Base-by-base conservation (phyloP, 495 filamentous ascomycete species). In the Bacidia gigantensis region DNA sequence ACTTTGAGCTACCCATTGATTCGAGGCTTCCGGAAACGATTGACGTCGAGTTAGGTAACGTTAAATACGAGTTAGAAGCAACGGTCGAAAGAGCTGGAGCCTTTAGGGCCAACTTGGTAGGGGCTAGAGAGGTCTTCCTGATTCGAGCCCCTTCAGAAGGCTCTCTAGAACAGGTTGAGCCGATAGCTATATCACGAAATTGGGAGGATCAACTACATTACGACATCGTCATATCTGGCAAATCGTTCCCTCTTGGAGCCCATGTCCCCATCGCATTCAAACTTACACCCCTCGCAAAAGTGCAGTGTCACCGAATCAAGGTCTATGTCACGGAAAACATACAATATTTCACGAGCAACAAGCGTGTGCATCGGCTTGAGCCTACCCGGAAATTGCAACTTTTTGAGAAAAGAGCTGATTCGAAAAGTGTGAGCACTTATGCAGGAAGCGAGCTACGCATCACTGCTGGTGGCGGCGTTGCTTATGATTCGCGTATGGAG, bases 171-270 rank as follows among this genome's bases (percentile, higher is more conserved):
- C 86, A 88, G 65, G 80, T 89, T 23, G 92, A 98, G 62, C 92
- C 92, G 12, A 98, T 98, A 64, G 90, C 90, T 20, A 97, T 98
- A 60, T 95, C 86, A 49, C 75, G 92, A 22, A 89, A 88, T 51
- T 98, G 92, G 92, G 92, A 98, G 60, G 93, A 98, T 60, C 92
- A 98, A 61, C 75, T 98, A 26, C 89, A 96, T 60, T 98, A 98
- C 66, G 92, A 98, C 59, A 98, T 98, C 54, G 86, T 97, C 59
- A 95, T 98, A 55, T 96, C 90, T 2, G 92, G 93, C 48, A 98
- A 98, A 78, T 95, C 90, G 1, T 98, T 98, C 60, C 88, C 92
- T 2, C 73, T 98, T 12, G 93, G 93, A 18, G 75, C 85, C 2
- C 87, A 88, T 59, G 88, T 98, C 22, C 92, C 92, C 12, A 95